Evolutionary conservation across 768 basidiomycete species (phyloP).

Genomic region (Obba rivulosa): DNA sequence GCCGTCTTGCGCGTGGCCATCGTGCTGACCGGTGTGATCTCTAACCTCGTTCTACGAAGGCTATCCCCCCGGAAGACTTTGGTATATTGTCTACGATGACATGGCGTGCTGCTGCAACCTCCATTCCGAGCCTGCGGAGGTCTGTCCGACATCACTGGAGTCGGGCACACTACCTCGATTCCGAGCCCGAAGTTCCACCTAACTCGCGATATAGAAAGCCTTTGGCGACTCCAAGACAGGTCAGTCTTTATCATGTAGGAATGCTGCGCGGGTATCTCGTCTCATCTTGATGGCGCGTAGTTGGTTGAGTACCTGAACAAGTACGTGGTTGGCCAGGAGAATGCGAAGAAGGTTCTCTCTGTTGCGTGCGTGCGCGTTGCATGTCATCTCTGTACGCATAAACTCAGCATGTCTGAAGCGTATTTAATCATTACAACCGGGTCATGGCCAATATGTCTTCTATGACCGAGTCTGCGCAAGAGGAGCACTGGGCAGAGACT

Average conservation of each 20-base stretch:
- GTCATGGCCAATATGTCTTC: conserved; percentile 64
- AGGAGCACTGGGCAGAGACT: neutral
- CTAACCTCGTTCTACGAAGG: no score
- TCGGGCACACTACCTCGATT: no score
- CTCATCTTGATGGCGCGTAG: conserved; percentile 31
- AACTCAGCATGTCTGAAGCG: conserved; percentile 37
- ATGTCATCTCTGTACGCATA: neutral
- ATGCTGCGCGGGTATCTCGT: neutral
- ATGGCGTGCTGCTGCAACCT: no score
- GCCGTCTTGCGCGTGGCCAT: no score
- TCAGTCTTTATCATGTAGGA: conserved; percentile 10
- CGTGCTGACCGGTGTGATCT: no score
- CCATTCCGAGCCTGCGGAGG: no score
- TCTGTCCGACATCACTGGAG: no score
- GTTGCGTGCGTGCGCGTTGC: conserved; percentile 67
- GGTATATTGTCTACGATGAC: no score
- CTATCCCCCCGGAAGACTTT: no score
- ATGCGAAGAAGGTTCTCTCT: conserved; percentile 88
- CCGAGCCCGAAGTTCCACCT: conserved; percentile 21
- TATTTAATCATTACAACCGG: conserved; percentile 94
- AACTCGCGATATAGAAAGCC: conserved; percentile 27
- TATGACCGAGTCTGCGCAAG: conserved; percentile 32
- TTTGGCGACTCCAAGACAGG: conserved; percentile 58
- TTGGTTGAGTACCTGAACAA: conserved; percentile 82
- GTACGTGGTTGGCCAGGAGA: conserved; percentile 88